phyloP scores from a whole-genome alignment of 129 eudicot species.

The Flaveria trinervia region DNA sequence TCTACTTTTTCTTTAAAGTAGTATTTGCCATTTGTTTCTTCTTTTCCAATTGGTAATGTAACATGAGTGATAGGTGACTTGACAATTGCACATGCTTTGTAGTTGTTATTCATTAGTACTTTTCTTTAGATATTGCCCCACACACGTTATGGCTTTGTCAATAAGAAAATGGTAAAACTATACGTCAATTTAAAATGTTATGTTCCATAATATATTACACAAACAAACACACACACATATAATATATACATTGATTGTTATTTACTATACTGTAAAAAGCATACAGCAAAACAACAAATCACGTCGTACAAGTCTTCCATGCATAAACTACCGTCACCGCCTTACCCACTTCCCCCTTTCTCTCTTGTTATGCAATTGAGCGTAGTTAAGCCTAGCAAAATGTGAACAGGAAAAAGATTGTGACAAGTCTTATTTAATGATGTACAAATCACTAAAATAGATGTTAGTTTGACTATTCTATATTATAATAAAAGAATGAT shows the following conservation, averaged over 20 bases:
- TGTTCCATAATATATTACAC: neutral
- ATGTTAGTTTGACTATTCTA: slow-evolving; percentile 19
- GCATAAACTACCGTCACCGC: too few relatives aligned
- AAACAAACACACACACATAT: too few relatives aligned
- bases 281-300: too few relatives aligned
- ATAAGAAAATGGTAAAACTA: slow-evolving; percentile 23
- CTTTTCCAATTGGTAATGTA: slow-evolving; percentile 25
- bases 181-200: slow-evolving; percentile 11
- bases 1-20: neutral
- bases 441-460: slow-evolving; percentile 7
- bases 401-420: neutral
- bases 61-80: slow-evolving; percentile 34
- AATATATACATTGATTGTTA: too few relatives aligned
- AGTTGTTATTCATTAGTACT: slow-evolving; percentile 32
- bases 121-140: slow-evolving; percentile 34
- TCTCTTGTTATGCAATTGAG: neutral
- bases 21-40: slow-evolving; percentile 18
- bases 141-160: slow-evolving; percentile 25
- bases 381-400: neutral
- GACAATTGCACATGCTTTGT: slow-evolving; percentile 35
- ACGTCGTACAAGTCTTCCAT: too few relatives aligned
- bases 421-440: slow-evolving; percentile 3
- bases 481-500: slow-evolving; percentile 16
- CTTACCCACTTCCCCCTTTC: too few relatives aligned
- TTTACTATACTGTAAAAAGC: too few relatives aligned